Base-by-base conservation (phyloP, 2,329 filamentous ascomycete species). In the Coleophoma eucalyptorum region DNA sequence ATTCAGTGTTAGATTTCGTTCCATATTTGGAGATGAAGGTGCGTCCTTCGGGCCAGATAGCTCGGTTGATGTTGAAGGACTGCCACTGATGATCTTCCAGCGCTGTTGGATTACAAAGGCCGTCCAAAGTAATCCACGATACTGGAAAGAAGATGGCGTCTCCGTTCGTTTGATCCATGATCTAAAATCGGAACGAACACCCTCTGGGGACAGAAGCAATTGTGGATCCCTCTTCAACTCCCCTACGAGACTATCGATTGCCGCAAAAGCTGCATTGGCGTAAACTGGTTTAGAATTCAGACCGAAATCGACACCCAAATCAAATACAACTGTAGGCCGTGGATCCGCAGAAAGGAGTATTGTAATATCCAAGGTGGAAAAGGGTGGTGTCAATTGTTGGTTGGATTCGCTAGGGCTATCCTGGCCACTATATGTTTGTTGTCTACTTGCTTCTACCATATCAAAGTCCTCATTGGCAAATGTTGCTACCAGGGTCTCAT, bases 261-360 rank as follows among this genome's bases (percentile, higher is more conserved):
- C 74, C 44, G 82, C 80, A 50, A 93, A 70, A 3, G 86, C 78
- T 10, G 76, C 71, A 60, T 93, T 93, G 20, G 79, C 77, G 63
- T 87, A 92, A 0, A 89, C 60, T 2, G 88, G 75, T 32, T 78
- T 74, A 34, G 91, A 66, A 1, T 72, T 71, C 0, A 76, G 74
- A 3, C 56, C 51, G 1, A 74, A 69, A 19, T 71, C 70, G 32
- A 73, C 67, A 56, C 73, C 72, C 40, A 87, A 67, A 57, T 91
- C 87, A 31, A 92, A 72, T 35, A 92, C 77, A 60, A 93, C 89
- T 0, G 86, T 88, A 3, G 88, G 89, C 44, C 89, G 75, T 46
- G 85, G 80, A 64, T 93, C 89, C 54, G 86, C 78, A 60, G 92
- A 87, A 32, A 93, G 69, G 38, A 92, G 70, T 62, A 91, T 87